phyloP scores from a whole-genome alignment of 2,329 filamentous ascomycete species.

The Beauveria sp. region DNA sequence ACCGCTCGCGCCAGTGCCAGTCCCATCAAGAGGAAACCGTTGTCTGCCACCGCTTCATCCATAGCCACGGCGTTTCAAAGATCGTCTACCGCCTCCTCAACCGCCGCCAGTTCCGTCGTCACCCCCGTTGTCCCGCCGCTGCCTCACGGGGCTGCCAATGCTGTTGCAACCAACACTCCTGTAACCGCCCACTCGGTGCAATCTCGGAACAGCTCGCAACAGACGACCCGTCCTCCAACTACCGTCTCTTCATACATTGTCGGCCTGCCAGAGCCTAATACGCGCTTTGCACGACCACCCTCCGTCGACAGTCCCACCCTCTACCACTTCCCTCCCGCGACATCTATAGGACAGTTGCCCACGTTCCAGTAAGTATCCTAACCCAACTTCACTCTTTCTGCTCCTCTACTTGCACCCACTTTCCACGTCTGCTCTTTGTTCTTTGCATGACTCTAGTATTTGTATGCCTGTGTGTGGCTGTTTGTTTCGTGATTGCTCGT shows the following conservation, averaged over 20 bases:
- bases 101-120: background rate
- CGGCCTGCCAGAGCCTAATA: conserved; percentile 41
- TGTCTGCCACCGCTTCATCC: conserved; percentile 48
- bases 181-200: background rate
- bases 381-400: background rate
- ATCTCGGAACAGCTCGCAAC: background rate
- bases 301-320: conserved; percentile 54
- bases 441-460: background rate
- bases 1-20: conserved; percentile 16
- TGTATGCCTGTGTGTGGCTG: background rate
- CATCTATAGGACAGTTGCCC: conserved; percentile 4
- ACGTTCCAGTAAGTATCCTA: conserved; percentile 10
- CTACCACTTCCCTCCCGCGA: conserved; percentile 44
- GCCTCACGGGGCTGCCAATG: background rate
- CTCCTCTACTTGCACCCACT: background rate
- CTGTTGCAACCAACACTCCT: background rate
- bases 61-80: conserved; percentile 32
- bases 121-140: conserved; percentile 10
- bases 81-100: conserved; percentile 22
- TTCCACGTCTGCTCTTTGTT: background rate
- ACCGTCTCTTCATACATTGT: conserved; percentile 23
- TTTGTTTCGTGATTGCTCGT: background rate
- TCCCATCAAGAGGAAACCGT: conserved; percentile 51
- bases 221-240: background rate
- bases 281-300: conserved; percentile 46